These are phyloP conservation scores for Ambrosia hybrid DNA, from an alignment of 140 eudicot genomes.

Conservation along the genomic window DNA sequence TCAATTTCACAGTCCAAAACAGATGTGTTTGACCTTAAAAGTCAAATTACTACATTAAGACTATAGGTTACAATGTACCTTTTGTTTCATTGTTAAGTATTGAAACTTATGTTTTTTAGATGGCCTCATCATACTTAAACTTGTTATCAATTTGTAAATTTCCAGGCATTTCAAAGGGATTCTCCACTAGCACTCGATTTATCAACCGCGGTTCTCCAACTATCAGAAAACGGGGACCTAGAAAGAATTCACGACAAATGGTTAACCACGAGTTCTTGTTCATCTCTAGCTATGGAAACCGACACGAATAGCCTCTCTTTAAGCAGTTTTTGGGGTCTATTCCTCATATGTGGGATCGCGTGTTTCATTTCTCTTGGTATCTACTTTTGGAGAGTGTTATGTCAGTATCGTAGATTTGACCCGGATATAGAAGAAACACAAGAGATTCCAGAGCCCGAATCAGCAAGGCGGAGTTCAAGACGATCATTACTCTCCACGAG, in stretches of 20 bases:
- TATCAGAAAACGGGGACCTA: slow-evolving; percentile 87
- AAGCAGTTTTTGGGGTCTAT: slow-evolving; percentile 91
- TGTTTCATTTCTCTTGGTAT: slow-evolving; percentile 59
- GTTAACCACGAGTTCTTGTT: slow-evolving; percentile 51
- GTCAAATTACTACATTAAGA: too few relatives aligned
- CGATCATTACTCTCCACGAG: slow-evolving; percentile 46
- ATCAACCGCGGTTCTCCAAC: slow-evolving; percentile 88
- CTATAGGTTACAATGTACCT: too few relatives aligned
- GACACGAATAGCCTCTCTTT: slow-evolving; percentile 68
- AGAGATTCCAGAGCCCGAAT: slow-evolving; percentile 38
- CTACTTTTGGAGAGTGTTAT: slow-evolving; percentile 56
- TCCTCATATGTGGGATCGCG: slow-evolving; percentile 77
- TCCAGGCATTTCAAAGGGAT: slow-evolving; percentile 91
- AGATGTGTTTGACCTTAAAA: too few relatives aligned
- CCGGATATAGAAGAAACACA: slow-evolving; percentile 49
- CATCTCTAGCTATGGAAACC: slow-evolving; percentile 32
- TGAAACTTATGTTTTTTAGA: too few relatives aligned
- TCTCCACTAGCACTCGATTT: slow-evolving; percentile 90
- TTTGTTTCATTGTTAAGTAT: too few relatives aligned
- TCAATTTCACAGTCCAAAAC: too few relatives aligned
- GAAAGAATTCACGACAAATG: slow-evolving; percentile 93
- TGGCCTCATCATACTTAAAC: background rate
- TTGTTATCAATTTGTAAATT: background rate
- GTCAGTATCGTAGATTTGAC: slow-evolving; percentile 58
- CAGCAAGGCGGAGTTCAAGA: slow-evolving; percentile 39